These are phyloP conservation scores for Starmerella apis DNA, from an alignment of 805 yeast species.

Conservation along the genomic window DNA sequence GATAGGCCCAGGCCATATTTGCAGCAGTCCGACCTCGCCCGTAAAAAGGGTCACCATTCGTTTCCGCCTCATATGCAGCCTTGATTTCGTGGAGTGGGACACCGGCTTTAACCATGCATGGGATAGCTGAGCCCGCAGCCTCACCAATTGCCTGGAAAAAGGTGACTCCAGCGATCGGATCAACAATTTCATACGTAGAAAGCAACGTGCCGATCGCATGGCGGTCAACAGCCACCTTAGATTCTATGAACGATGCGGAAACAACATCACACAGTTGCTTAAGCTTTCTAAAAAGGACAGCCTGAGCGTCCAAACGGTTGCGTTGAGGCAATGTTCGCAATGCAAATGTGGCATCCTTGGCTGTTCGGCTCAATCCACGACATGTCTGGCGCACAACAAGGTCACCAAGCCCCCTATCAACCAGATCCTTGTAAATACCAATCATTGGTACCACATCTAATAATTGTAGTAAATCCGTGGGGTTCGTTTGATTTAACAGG, in stretches of 20 bases:
- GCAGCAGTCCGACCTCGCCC: slow-evolving; percentile 15
- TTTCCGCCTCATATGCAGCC: slow-evolving; percentile 10
- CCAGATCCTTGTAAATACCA: slow-evolving; percentile 12
- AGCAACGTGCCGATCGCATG: slow-evolving; percentile 16
- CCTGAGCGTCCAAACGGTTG: slow-evolving; percentile 6
- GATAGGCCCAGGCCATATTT: slow-evolving; percentile 19
- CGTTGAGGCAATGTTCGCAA: slow-evolving; percentile 16
- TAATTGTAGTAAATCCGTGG: slow-evolving; percentile 15
- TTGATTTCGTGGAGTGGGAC: slow-evolving; percentile 16
- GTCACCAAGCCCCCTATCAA: slow-evolving; percentile 5
- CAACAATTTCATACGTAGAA: slow-evolving; percentile 19
- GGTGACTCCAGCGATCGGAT: slow-evolving; percentile 22
- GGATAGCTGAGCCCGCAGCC: slow-evolving; percentile 20
- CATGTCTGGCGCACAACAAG: slow-evolving; percentile 9
- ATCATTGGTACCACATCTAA: slow-evolving; percentile 24
- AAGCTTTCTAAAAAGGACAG: slow-evolving; percentile 9
- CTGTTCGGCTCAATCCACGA: slow-evolving; percentile 21
- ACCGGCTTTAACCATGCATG: slow-evolving; percentile 23
- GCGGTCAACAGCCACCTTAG: slow-evolving; percentile 4
- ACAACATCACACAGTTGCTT: slow-evolving; percentile 15
- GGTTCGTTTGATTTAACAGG: slow-evolving; percentile 24
- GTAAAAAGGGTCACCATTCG: slow-evolving; percentile 1
- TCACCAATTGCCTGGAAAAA: slow-evolving; percentile 11
- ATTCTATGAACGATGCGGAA: slow-evolving; percentile 9
- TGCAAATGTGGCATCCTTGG: slow-evolving; percentile 19